Base-by-base conservation (phyloP, 305 asterid genomes). In the Solanum chacoense region DNA sequence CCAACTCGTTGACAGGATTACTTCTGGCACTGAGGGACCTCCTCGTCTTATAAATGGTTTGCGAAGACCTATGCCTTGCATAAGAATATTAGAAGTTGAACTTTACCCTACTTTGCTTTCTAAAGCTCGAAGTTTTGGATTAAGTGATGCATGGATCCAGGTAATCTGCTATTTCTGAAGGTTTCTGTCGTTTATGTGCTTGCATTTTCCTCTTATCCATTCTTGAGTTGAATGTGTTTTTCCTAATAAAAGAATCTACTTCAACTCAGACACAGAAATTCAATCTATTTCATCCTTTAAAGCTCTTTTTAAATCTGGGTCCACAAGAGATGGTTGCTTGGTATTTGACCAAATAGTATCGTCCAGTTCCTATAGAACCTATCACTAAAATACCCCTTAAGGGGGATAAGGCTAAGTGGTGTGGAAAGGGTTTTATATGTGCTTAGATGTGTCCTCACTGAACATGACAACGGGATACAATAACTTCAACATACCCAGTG, bases 81-180 rank as follows among this genome's bases (percentile, higher is more conserved):
- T 94, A 40, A 93, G 99, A 90, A 94, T 95, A 88, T 92, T 98
- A 90, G 99, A 98, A 94, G 98, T 93, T 87, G 99, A 98, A 91
- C 95, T 98, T 92, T 98, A 95, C 91, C 99, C 99, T 84, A 95
- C 98, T 73, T 90, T 98, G 92, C 99, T 98, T 87, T 98, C 99
- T 90, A 98, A 98, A 93, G 99, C 99, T 91, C 98, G 99, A 87
- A 98, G 98, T 92, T 98, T 95, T 93, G 99, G 99, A 90, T 93
- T 98, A 38, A 95, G 96, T 55, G 99, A 96, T 93, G 89, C 93
- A 88, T 98, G 99, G 99, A 94, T 98, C 92, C 96, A 96, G 97
- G 99, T 96, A 91, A 84, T 76, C 55, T 89, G 77, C 74, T 89
- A 73, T 73, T 87, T 36, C 77, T 89, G 71, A 72, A 78, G 87